Base-by-base conservation (phyloP, 805 yeast species). In the Metschnikowia aberdeeniae region DNA sequence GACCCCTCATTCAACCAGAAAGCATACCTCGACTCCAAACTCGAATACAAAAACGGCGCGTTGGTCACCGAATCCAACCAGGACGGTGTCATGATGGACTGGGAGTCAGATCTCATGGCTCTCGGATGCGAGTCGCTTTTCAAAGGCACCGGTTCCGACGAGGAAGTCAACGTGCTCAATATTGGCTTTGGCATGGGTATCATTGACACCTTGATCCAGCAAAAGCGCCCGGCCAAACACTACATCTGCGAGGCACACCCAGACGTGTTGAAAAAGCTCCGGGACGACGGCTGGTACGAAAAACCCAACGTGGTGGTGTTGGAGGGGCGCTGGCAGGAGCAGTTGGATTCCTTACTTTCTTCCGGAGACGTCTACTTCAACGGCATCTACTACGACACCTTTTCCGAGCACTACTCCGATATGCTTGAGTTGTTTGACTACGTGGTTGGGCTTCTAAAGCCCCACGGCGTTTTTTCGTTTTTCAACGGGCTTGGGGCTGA, bases 181-280 rank as follows among this genome's bases (percentile, higher is more conserved):
- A 86, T 90, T 33, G 98, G 98, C 0, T 90, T 92, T 61, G 98
- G 98, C 2, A 88, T 90, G 97, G 98, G 98, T 2, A 92, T 90
- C 43, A 89, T 90, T 43, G 98, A 90, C 61, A 68, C 79, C 1
- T 80, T 83, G 76, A 86, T 90, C 48, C 61, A 60, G 11, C 55
- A 50, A 13, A 67, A 64, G 36, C 57, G 56, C 14, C 92, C 90
- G 19, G 70, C 79, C 3, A 77, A 74, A 50, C 98, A 90, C 61
- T 90, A 88, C 63, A 92, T 90, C 34, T 82, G 88, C 47, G 98
- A 90, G 63, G 97, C 97, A 0, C 98, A 90, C 60, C 97, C 97
- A 1, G 95, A 87, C 54, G 98, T 90, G 9, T 66, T 92, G 29
- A 62, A 63, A 1, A 82, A 86, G 56, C 67, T 90, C 74, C 70